phyloP scores from a whole-genome alignment of 345 rosid genomes.

The Eucalyptus victrix region DNA sequence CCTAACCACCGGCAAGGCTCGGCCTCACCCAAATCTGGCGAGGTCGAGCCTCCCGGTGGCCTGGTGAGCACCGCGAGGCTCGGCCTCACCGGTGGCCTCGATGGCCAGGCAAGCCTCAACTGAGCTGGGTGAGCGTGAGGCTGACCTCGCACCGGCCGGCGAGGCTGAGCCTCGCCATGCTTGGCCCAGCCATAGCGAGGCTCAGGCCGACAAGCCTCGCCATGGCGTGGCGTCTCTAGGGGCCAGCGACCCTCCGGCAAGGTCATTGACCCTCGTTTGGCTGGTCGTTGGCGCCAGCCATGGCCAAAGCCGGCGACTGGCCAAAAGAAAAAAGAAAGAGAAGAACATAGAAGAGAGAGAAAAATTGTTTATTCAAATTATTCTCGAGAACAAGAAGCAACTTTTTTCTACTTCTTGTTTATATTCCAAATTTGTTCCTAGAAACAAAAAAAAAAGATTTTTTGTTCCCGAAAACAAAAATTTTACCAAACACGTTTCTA shows the following conservation, averaged over 20 bases:
- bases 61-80: accelerated
- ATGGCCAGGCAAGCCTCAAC: accelerated
- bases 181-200: accelerated
- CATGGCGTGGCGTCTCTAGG: accelerated
- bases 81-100: too few species aligned
- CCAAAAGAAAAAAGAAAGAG: too few species aligned
- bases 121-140: too few species aligned
- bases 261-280: accelerated
- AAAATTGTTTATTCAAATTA: too few species aligned
- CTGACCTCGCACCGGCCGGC: accelerated
- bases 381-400: accelerated
- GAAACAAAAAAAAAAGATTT: too few species aligned
- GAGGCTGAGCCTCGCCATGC: too few species aligned
- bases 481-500: too few species aligned
- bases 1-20: accelerated
- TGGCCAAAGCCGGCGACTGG: too few species aligned
- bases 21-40: accelerated
- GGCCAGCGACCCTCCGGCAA: too few species aligned
- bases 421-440: accelerated
- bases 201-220: too few species aligned
- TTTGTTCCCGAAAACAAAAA: accelerated
- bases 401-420: too few species aligned
- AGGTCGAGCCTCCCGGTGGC: accelerated
- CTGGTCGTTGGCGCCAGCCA: accelerated
- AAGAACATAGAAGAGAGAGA: too few species aligned